Evolutionary conservation across 768 basidiomycete species (phyloP), one percentile per base, ranked within the genome.

Genomic region (Trichaptum fuscoviolaceum): DNA sequence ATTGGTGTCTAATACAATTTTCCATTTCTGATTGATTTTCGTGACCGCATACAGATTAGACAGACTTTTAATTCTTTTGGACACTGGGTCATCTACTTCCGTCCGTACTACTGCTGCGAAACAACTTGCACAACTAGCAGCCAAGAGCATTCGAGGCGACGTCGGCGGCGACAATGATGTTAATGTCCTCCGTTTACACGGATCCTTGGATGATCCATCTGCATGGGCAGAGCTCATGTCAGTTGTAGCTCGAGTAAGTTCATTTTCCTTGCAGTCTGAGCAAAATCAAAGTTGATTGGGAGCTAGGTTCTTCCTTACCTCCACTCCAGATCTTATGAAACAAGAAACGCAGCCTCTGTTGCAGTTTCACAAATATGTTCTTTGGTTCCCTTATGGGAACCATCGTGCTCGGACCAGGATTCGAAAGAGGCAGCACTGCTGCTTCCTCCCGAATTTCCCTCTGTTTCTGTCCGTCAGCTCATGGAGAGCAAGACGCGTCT

Each of bases 71-170:
- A 85, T 93, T 72, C 85, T 99, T 59, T 87, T 99, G 69, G 96
- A 98, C 76, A 95, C 95, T 42, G 97, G 97, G 59, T 96, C 96
- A 15, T 95, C 95, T 2, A 78, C 85, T 57, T 90, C 91, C 63
- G 90, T 99, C 70, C 87, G 96, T 74, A 88, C 88, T 69, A 97
- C 97, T n/a, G 96, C 97, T 0, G 96, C 96, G 5, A 95, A 94
- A 73, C 97, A 99, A 75, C 83, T 99, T 59, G 95, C 95, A 0
- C 93, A 96, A 69, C 82, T 99, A 64, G 95, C 95, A 0, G 89
- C 87, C 23, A 90, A 94, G 77, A 89, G 89, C 70, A 90, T 97
- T 67, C 87, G 88, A 66, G 88, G 84, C 73, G 92, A 94, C 81
- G 89, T 92, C 64, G 81, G 87, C n/a, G 79, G 88, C 70, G 90